Percentiles rank a stretch among this genome's conserved stretches.
Conservation (phyloP, 1,139 yeast species). For the Neolecta irregularis region DNA sequence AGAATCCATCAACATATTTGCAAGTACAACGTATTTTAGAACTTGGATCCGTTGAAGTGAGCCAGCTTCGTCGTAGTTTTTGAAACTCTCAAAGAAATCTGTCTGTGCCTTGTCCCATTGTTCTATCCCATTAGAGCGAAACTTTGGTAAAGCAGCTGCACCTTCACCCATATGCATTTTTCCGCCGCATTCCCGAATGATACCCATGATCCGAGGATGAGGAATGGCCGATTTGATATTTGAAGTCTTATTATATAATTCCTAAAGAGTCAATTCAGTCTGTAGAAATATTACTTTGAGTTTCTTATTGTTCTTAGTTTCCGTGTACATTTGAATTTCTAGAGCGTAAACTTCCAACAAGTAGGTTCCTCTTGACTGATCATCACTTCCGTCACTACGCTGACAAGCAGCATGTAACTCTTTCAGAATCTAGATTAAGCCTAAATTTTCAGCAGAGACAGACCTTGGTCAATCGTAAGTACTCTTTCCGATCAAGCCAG, state of each 20-base stretch:
- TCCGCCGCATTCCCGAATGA: conserved; percentile 62
- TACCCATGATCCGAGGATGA: conserved; percentile 59
- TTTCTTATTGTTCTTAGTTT: conserved; percentile 26
- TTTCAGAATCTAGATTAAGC: conserved; percentile 23
- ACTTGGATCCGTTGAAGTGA: conserved; percentile 38
- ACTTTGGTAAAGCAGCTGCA: not conserved
- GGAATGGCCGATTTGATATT: conserved; percentile 48
- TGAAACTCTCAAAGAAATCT: conserved; percentile 58
- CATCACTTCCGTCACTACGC: conserved; percentile 16
- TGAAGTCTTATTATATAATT: conserved; percentile 36
- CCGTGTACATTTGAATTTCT: conserved; percentile 41
- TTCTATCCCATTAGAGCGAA: conserved; percentile 17
- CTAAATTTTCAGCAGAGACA: conserved; percentile 14
- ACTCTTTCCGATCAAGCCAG: conserved; percentile 26
- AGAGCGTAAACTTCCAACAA: conserved; percentile 50
- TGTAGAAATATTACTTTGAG: conserved; percentile 22
- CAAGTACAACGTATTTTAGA: conserved; percentile 46
- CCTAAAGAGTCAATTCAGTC: conserved; percentile 11
- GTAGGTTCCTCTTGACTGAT: conserved; percentile 22
- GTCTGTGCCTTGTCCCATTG: conserved; percentile 48
- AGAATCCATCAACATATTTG: conserved; percentile 48
- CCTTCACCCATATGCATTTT: conserved; percentile 43
- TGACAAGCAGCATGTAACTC: conserved; percentile 30
- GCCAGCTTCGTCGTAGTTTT: conserved; percentile 68
- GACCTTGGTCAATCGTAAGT: conserved; percentile 28